A percentile compares a stretch with the other conserved stretches of the same genome.
phyloP scores from a whole-genome alignment of 169 alveolate genomes.

The Plasmodium coatneyi region DNA sequence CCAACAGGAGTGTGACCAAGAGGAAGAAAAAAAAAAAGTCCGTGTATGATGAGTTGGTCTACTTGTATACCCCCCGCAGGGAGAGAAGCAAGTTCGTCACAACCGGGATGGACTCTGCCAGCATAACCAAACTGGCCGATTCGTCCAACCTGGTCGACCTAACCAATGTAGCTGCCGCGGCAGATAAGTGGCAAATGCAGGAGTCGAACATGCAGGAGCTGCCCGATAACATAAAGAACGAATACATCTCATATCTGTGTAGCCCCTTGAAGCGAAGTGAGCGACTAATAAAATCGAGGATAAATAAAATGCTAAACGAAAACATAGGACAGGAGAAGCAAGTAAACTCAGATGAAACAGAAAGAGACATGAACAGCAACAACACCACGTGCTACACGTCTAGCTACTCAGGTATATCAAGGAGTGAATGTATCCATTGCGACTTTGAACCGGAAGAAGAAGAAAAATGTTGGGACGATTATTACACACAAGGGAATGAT shows the following conservation, averaged over 20 bases:
- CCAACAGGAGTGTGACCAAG: not conserved
- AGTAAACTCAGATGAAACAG: not conserved
- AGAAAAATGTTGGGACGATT: conserved; percentile 72
- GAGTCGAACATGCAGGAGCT: conserved; percentile 52
- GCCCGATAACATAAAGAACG: conserved; percentile 53
- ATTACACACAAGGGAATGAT: conserved; percentile 51
- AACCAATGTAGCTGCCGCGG: not conserved
- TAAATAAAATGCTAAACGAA: conserved; percentile 58
- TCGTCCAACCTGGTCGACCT: too few species aligned
- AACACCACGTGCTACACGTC: not conserved
- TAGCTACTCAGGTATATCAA: not conserved
- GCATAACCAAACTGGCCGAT: too few species aligned
- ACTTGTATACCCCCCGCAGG: conserved; percentile 29
- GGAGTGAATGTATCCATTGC: not conserved
- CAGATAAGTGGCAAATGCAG: conserved; percentile 53
- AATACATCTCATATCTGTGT: conserved; percentile 50
- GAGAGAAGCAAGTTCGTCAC: not conserved
- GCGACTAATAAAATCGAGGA: conserved; percentile 38
- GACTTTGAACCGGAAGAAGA: conserved; percentile 67
- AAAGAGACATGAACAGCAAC: not conserved
- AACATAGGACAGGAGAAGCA: not conserved
- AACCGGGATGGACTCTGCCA: not conserved
- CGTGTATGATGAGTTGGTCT: conserved; percentile 20
- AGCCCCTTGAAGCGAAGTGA: conserved; percentile 68
- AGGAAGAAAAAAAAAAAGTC: conserved; percentile 32